Conservation (phyloP, 176 grass and related monocot genomes). For the Ensete ventricosum region DNA sequence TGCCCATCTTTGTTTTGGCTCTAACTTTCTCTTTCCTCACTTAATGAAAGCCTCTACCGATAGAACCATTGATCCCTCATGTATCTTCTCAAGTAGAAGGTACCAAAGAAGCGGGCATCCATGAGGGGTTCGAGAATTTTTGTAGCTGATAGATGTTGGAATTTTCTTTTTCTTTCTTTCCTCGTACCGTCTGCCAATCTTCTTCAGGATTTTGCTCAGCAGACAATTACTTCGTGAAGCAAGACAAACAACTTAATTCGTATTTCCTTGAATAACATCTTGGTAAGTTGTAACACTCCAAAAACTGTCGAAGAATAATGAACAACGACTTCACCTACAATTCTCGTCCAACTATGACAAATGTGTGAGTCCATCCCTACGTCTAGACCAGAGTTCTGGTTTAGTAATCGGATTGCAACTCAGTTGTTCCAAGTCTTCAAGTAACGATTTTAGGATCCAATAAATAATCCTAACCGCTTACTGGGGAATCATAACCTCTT, state of each 20-base stretch:
- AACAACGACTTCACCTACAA: neutral
- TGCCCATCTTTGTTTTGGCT: too few species aligned
- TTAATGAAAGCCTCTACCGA: too few species aligned
- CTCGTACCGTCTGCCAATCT: neutral
- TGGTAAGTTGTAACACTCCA: neutral
- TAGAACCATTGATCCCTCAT: too few species aligned
- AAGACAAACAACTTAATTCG: neutral
- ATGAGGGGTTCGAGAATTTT: too few species aligned
- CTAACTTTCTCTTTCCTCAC: too few species aligned
- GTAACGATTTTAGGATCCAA: too few species aligned
- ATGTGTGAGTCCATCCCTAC: too few species aligned
- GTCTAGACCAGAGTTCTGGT: too few species aligned
- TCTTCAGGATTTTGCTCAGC: neutral
- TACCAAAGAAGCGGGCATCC: too few species aligned
- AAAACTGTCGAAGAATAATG: neutral
- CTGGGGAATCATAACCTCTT: neutral
- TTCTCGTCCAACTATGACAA: neutral
- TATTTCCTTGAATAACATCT: neutral
- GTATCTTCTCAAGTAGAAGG: too few species aligned
- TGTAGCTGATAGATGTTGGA: neutral
- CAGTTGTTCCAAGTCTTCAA: neutral
- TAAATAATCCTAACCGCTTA: neutral
- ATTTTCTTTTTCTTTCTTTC: neutral
- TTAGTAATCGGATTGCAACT: neutral
- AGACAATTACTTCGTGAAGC: neutral